Evolutionary conservation across 176 grass and related monocot species (phyloP).

Genomic region (Oryza meyeriana): DNA sequence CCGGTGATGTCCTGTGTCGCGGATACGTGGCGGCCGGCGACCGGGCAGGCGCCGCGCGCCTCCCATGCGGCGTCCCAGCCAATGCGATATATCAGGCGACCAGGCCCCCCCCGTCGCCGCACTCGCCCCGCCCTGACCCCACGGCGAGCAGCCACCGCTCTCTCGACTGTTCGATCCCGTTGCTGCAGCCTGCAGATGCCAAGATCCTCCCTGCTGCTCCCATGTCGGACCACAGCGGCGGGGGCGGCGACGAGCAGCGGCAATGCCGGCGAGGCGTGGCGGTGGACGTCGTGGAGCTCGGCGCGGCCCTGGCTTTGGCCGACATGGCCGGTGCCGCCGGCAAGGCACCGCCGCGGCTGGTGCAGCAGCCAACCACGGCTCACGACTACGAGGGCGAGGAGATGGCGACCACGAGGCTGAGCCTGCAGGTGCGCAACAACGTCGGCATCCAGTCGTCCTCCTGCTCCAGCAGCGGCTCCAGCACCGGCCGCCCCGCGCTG

Average conservation of each 20-base stretch:
- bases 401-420: constrained; percentile 29
- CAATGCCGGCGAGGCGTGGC: constrained; percentile 36
- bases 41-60: neutral
- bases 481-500: neutral
- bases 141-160: neutral
- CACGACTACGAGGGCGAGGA: neutral
- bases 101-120: neutral
- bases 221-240: constrained; percentile 32
- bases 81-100: neutral
- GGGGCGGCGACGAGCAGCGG: neutral
- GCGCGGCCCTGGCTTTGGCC: constrained; percentile 57
- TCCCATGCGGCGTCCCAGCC: neutral
- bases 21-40: constrained; percentile 35
- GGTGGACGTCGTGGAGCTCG: constrained; percentile 63
- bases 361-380: neutral
- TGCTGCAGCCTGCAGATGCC: neutral
- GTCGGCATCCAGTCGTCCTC: constrained; percentile 18
- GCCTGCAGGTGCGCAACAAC: constrained; percentile 38
- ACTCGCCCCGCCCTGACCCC: neutral
- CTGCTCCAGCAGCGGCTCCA: constrained; percentile 35
- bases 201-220: neutral
- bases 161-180: neutral
- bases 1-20: neutral
- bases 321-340: constrained; percentile 39
- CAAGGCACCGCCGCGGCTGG: neutral